Evolutionary conservation across 1,139 yeast genomes (phyloP).

Genomic region (Geotrichum fermentans): DNA sequence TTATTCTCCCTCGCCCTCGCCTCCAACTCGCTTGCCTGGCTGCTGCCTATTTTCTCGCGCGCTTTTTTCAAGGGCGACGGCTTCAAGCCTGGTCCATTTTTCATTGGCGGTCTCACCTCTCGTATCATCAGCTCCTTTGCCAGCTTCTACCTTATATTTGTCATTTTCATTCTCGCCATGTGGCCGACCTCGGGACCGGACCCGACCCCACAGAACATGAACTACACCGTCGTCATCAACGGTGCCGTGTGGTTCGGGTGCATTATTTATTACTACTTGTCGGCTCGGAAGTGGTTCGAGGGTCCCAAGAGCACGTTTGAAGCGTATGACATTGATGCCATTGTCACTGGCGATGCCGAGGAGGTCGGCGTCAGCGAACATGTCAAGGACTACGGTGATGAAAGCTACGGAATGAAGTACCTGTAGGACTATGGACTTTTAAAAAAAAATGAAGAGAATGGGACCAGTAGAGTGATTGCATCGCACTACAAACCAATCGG

Average conservation of each 20-base stretch:
- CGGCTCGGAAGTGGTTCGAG: slow-evolving; percentile 56
- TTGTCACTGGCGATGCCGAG: slow-evolving; percentile 9
- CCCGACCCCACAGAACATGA: slow-evolving; percentile 48
- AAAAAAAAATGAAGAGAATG: too few relatives aligned
- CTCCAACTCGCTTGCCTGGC: slow-evolving; percentile 60
- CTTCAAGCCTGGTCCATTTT: slow-evolving; percentile 63
- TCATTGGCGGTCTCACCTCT: slow-evolving; percentile 49
- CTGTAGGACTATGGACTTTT: background rate
- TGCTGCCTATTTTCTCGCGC: slow-evolving; percentile 52
- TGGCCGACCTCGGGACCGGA: slow-evolving; percentile 50
- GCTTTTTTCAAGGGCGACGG: slow-evolving; percentile 41
- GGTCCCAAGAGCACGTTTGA: slow-evolving; percentile 61
- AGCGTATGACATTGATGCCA: slow-evolving; percentile 22
- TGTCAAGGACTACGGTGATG: background rate
- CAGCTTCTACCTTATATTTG: slow-evolving; percentile 42
- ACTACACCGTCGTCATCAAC: slow-evolving; percentile 61
- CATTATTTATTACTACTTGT: slow-evolving; percentile 47
- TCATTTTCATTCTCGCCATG: slow-evolving; percentile 61
- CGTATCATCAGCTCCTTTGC: slow-evolving; percentile 32
- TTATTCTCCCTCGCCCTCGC: slow-evolving; percentile 55
- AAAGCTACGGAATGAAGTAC: background rate
- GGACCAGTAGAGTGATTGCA: background rate
- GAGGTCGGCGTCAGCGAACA: slow-evolving; percentile 1
- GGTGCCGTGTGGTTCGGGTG: slow-evolving; percentile 55
- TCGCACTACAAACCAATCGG: too few relatives aligned